A percentile compares a stretch with the other conserved stretches of the same genome.
Conservation (phyloP, 192 early-diverging fungal genomes). For the Entophlyctis helioformis region DNA sequence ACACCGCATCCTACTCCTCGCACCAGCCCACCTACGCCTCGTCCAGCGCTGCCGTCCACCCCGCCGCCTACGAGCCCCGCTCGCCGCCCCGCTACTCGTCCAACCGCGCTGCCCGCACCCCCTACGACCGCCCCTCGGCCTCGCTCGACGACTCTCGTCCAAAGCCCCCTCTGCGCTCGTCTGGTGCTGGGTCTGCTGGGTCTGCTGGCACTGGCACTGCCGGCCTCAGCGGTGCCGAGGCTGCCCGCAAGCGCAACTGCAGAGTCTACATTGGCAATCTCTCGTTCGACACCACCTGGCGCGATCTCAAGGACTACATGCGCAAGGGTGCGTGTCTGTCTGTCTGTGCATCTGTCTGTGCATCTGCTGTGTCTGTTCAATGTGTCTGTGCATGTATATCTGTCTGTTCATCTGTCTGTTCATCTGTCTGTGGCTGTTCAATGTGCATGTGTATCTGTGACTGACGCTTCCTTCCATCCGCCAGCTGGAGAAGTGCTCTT, state of each 20-base stretch:
- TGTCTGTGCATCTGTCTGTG: not conserved
- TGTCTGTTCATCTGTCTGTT: not conserved
- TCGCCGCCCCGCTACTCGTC: not conserved
- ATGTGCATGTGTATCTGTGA: not conserved
- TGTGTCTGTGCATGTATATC: not conserved
- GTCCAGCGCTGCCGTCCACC: slow-evolving; percentile 1
- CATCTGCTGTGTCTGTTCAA: not conserved
- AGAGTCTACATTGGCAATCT: slow-evolving; percentile 78
- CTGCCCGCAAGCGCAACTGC: slow-evolving; percentile 32
- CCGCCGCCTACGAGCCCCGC: slow-evolving; percentile 3
- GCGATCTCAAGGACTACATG: slow-evolving; percentile 75
- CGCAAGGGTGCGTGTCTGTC: slow-evolving; percentile 42
- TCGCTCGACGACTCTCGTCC: not conserved
- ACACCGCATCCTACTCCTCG: not conserved
- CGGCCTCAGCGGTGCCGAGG: too few species aligned
- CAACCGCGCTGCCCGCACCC: not conserved
- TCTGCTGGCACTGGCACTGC: too few species aligned
- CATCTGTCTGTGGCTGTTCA: not conserved
- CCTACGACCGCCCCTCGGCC: slow-evolving; percentile 7
- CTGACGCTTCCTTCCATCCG: not conserved
- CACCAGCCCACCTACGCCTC: not conserved
- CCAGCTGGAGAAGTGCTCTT: slow-evolving; percentile 63
- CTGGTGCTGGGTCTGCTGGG: too few species aligned
- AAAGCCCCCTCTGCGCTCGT: not conserved
- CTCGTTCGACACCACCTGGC: slow-evolving; percentile 59